Evolutionary conservation across 75 land plant species (phyloP).

Genomic region (Isoetes taiwanensis): DNA sequence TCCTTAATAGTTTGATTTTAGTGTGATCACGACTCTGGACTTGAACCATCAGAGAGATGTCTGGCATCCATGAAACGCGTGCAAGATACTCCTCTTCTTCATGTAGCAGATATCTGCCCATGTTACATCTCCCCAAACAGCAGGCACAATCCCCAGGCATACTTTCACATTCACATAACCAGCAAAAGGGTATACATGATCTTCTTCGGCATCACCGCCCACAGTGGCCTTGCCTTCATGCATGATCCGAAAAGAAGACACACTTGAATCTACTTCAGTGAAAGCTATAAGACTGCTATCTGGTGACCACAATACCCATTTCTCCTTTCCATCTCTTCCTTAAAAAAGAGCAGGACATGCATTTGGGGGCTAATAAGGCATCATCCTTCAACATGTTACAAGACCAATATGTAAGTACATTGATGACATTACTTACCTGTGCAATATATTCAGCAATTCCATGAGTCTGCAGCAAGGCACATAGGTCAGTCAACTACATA

Average conservation of each 20-base stretch:
- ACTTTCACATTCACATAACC: slow-evolving; percentile 76
- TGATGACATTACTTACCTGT: slow-evolving; percentile 57
- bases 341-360: background rate
- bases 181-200: slow-evolving; percentile 90
- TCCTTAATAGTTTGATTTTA: slow-evolving; percentile 58
- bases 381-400: no score
- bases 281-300: slow-evolving; percentile 81
- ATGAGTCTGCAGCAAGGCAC: slow-evolving; percentile 63
- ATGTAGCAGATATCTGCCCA: slow-evolving; percentile 74
- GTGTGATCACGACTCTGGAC: slow-evolving; percentile 66
- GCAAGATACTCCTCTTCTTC: slow-evolving; percentile 81
- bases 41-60: slow-evolving; percentile 58
- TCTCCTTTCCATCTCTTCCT: slow-evolving; percentile 99
- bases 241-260: slow-evolving; percentile 85
- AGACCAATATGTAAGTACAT: no score
- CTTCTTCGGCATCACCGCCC: slow-evolving; percentile 88
- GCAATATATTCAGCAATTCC: slow-evolving; percentile 98
- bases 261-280: slow-evolving; percentile 74
- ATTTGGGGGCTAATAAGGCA: no score
- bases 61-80: slow-evolving; percentile 88
- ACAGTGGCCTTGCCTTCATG: slow-evolving; percentile 84
- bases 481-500: no score
- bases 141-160: slow-evolving; percentile 68
- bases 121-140: slow-evolving; percentile 38
- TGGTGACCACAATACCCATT: slow-evolving; percentile 91